phyloP scores from a whole-genome alignment of 2,329 filamentous ascomycete species.

The Hymenoscyphus occultus region DNA sequence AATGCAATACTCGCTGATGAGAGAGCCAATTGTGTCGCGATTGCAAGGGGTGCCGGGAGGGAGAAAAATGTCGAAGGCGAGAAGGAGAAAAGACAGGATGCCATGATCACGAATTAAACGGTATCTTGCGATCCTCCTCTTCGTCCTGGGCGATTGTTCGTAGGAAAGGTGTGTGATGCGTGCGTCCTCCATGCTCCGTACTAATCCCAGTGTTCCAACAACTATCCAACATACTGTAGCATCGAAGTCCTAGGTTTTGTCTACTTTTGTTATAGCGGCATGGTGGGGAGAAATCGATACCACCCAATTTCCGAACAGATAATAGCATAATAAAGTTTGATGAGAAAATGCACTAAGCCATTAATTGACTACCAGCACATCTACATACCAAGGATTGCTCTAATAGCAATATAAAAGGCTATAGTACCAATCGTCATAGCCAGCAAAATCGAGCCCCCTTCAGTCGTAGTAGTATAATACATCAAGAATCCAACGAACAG shows the following conservation, averaged over 20 bases:
- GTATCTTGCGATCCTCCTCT: no score
- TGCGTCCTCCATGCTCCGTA: no score
- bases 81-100: not conserved
- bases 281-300: no score
- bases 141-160: no score
- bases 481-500: conserved; percentile 57
- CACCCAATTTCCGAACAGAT: no score
- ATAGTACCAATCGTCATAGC: conserved; percentile 32
- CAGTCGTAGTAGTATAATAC: conserved; percentile 35
- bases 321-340: no score
- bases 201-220: no score
- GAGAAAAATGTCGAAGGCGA: not conserved
- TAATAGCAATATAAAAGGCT: conserved; percentile 33
- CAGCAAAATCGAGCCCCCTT: conserved; percentile 33
- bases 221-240: no score
- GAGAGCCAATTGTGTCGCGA: not conserved
- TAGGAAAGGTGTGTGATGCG: no score
- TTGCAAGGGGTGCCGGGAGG: not conserved
- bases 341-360: no score
- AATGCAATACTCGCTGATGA: not conserved
- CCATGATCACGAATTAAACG: not conserved
- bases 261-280: no score
- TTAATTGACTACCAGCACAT: not conserved
- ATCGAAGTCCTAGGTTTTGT: no score
- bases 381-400: conserved; percentile 21